These are phyloP conservation scores for Chromera velia DNA, from an alignment of 73 alveolate genomes.

Conservation along the genomic window DNA sequence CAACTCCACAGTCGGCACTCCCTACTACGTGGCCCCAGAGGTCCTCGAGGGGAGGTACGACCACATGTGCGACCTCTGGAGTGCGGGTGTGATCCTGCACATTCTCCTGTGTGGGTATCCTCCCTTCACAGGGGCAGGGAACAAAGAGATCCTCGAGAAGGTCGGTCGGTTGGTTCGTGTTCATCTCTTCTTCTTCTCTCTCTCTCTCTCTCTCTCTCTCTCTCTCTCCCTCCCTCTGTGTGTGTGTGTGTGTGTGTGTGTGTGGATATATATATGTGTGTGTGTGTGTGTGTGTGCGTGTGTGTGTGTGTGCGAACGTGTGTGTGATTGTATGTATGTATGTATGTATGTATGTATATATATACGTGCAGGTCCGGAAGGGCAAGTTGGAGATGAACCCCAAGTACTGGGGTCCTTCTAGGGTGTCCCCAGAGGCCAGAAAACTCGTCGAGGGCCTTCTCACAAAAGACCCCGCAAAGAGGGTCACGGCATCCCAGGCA, in stretches of 20 bases:
- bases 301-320: neutral
- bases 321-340: neutral
- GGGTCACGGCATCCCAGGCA: neutral
- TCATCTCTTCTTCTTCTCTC: neutral
- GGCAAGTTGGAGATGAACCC: no score
- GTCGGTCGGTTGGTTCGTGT: neutral
- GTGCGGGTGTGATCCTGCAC: neutral
- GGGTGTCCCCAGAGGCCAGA: no score
- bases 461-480: neutral
- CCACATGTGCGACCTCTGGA: neutral
- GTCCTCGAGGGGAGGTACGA: neutral
- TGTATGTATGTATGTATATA: neutral
- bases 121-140: neutral
- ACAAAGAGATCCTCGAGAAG: neutral
- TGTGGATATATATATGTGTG: neutral
- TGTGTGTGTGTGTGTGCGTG: neutral
- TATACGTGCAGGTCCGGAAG: neutral
- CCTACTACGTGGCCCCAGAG: conserved; percentile 3
- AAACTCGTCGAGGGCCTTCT: neutral
- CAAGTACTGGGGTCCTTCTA: no score
- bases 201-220: neutral
- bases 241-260: neutral
- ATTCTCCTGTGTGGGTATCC: conserved; percentile 1
- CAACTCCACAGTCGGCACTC: neutral
- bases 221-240: neutral